Evolutionary conservation across 306 rosid genomes (phyloP).

Genomic region (Styphnolobium japonicum): DNA sequence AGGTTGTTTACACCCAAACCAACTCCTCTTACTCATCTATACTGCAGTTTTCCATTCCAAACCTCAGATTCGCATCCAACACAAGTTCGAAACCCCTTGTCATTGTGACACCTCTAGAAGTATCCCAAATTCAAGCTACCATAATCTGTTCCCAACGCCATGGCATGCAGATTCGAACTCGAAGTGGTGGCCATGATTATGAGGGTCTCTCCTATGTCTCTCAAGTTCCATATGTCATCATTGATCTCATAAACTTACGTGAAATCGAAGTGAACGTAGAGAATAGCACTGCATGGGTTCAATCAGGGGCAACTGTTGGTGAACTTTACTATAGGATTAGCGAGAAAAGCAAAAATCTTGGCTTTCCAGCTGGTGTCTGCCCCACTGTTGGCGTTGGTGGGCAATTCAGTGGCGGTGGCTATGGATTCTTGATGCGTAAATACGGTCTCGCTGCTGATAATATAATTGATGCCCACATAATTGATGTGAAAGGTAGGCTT

Average conservation of each 20-base stretch:
- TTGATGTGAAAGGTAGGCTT: slow-evolving; percentile 51
- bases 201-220: slow-evolving; percentile 55
- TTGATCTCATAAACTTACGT: slow-evolving; percentile 58
- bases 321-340: slow-evolving; percentile 28
- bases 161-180: slow-evolving; percentile 47
- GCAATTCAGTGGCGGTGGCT: slow-evolving; percentile 71
- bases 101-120: slow-evolving; percentile 24
- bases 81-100: slow-evolving; percentile 19
- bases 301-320: slow-evolving; percentile 29
- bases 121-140: slow-evolving; percentile 55
- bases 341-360: slow-evolving; percentile 9
- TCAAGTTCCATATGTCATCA: slow-evolving; percentile 37
- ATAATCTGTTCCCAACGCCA: slow-evolving; percentile 48
- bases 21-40: slow-evolving; percentile 44
- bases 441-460: slow-evolving; percentile 62
- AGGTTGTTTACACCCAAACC: slow-evolving; percentile 46
- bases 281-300: slow-evolving; percentile 34
- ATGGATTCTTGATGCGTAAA: slow-evolving; percentile 57
- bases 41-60: slow-evolving; percentile 30
- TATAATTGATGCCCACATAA: slow-evolving; percentile 52
- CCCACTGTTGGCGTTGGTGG: slow-evolving; percentile 73
- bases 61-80: slow-evolving; percentile 46
- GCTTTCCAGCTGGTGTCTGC: slow-evolving; percentile 59
- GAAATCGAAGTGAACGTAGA: slow-evolving; percentile 34
- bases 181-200: slow-evolving; percentile 68